phyloP scores from a whole-genome alignment of 2,329 filamentous ascomycete genomes.

The Didymella sp. region DNA sequence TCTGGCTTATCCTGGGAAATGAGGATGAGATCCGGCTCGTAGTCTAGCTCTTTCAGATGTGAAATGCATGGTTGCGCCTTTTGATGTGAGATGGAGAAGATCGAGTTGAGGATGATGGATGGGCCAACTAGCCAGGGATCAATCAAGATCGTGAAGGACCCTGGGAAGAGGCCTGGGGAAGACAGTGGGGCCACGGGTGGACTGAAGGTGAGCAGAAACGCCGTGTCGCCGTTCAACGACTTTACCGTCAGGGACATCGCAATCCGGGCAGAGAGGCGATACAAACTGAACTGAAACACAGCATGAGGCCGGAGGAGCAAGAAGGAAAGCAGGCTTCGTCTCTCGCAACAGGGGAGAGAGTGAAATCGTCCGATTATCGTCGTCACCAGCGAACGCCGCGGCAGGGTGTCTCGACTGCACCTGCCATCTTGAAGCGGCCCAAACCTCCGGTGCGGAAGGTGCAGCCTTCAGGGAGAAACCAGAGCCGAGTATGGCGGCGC shows the following conservation, averaged over 20 bases:
- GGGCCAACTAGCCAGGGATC: slow-evolving; percentile 74
- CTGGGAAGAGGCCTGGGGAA: slow-evolving; percentile 51
- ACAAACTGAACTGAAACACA: neutral
- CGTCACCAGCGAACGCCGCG: slow-evolving; percentile 17
- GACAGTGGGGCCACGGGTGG: slow-evolving; percentile 56
- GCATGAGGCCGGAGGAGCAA: slow-evolving; percentile 9
- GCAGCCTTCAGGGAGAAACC: slow-evolving; percentile 9
- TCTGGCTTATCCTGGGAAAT: slow-evolving; percentile 70
- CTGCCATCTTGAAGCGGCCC: neutral
- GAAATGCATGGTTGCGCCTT: slow-evolving; percentile 63
- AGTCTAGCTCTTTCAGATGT: slow-evolving; percentile 61
- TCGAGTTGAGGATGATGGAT: slow-evolving; percentile 66
- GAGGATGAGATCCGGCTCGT: slow-evolving; percentile 63
- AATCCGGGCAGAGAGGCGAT: slow-evolving; percentile 12
- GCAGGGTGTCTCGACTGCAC: slow-evolving; percentile 9
- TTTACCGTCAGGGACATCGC: slow-evolving; percentile 69
- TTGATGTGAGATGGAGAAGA: slow-evolving; percentile 67
- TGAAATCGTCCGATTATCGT: too few species aligned
- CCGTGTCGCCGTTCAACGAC: slow-evolving; percentile 69
- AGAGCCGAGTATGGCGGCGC: slow-evolving; percentile 4
- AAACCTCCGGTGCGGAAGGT: slow-evolving; percentile 3
- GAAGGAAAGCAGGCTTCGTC: slow-evolving; percentile 12
- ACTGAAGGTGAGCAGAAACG: slow-evolving; percentile 69
- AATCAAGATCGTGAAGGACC: slow-evolving; percentile 68
- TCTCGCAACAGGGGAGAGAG: slow-evolving; percentile 7